A percentile compares a stretch with the other conserved stretches of the same genome.
These are phyloP conservation scores for Pseudogymnoascus sp. DNA, from an alignment of 2,329 filamentous ascomycete genomes.

Conservation along the genomic window DNA sequence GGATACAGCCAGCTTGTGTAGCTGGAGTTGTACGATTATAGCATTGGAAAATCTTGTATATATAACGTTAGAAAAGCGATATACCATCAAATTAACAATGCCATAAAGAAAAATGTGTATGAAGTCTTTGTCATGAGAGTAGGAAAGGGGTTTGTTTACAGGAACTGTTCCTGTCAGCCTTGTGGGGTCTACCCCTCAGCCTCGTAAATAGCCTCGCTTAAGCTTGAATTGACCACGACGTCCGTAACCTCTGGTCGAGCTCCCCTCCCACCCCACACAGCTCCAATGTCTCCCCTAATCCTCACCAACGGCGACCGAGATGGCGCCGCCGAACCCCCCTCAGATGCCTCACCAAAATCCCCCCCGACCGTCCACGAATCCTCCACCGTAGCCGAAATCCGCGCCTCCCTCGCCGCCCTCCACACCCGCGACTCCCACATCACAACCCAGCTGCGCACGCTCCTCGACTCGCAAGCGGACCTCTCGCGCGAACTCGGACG, in stretches of 20 bases:
- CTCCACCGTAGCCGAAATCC: slow-evolving; percentile 69
- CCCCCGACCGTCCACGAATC: slow-evolving; percentile 53
- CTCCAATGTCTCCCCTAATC: slow-evolving; percentile 29
- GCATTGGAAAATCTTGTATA: background rate
- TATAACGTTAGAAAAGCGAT: slow-evolving; percentile 7
- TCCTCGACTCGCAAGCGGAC: slow-evolving; percentile 77
- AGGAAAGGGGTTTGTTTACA: background rate
- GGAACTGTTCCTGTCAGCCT: slow-evolving; percentile 2
- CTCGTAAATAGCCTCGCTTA: slow-evolving; percentile 7
- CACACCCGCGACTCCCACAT: slow-evolving; percentile 68
- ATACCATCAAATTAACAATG: background rate
- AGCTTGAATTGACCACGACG: slow-evolving; percentile 8
- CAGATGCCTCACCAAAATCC: slow-evolving; percentile 14
- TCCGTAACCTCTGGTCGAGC: background rate
- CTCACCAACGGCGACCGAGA: slow-evolving; percentile 26
- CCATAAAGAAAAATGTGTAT: background rate
- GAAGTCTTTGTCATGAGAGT: background rate
- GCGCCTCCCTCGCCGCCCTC: slow-evolving; percentile 64
- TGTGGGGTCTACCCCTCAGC: background rate
- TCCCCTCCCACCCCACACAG: background rate
- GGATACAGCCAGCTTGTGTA: slow-evolving; percentile 60
- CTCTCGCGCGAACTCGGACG: slow-evolving; percentile 79
- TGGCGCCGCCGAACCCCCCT: slow-evolving; percentile 13
- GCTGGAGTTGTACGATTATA: slow-evolving; percentile 2
- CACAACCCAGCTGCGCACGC: slow-evolving; percentile 63